Conservation (phyloP, 371 early-diverging fungal genomes). For the Rhizopus sp. region DNA sequence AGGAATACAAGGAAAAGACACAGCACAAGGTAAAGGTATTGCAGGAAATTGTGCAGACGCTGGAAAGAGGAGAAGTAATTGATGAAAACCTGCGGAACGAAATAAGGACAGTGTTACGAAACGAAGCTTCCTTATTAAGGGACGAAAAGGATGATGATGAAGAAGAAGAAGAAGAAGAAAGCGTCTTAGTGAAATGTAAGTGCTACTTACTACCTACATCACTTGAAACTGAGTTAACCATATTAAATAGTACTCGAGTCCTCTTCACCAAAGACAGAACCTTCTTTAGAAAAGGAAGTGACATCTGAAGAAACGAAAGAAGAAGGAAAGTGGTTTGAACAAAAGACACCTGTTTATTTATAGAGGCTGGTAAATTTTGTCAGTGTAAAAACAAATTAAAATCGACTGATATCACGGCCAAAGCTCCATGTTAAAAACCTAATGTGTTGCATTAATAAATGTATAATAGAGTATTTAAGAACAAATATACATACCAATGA, state of each 20-base stretch:
- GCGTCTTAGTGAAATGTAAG: not conserved
- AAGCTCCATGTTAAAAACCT: constrained; percentile 70
- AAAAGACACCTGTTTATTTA: constrained; percentile 3
- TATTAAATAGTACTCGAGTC: not conserved
- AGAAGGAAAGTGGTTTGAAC: constrained; percentile 1
- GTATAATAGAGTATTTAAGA: not conserved
- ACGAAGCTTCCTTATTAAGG: constrained; percentile 2
- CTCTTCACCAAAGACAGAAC: not conserved
- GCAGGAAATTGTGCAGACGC: constrained; percentile 34
- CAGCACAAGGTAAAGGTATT: constrained; percentile 44
- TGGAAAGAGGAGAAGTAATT: constrained; percentile 44
- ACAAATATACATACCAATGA: constrained; percentile 22
- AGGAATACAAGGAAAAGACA: constrained; percentile 48
- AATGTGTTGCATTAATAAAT: not conserved
- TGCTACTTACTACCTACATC: not conserved
- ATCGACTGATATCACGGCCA: constrained; percentile 58
- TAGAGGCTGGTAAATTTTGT: not conserved
- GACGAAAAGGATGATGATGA: constrained; percentile 18
- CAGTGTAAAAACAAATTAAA: constrained; percentile 10
- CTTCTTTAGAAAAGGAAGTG: not conserved
- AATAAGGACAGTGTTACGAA: constrained; percentile 39
- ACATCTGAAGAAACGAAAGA: not conserved
- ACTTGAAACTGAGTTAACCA: not conserved
- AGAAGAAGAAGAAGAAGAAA: constrained; percentile 15
- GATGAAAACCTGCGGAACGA: constrained; percentile 34